Conservation (phyloP, 148 eudicot genomes). For the Rhododendron simsii region DNA sequence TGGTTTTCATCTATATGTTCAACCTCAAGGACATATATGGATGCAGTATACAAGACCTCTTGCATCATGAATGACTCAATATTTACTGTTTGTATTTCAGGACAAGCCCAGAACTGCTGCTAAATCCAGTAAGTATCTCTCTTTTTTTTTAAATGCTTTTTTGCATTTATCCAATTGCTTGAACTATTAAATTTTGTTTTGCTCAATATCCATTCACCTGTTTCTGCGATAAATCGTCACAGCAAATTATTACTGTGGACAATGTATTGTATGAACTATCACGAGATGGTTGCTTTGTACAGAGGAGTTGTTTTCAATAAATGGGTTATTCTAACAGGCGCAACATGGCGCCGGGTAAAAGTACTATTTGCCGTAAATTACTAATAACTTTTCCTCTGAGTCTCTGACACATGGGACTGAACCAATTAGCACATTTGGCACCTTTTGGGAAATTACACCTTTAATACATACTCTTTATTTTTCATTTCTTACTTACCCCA, state of each 20-base stretch:
- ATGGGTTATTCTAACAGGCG: background rate
- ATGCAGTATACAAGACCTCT: background rate
- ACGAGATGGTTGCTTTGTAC: background rate
- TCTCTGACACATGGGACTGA: no score
- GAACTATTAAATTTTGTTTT: background rate
- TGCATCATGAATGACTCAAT: slow-evolving; percentile 8
- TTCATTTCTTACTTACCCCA: no score
- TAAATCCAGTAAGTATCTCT: slow-evolving; percentile 75
- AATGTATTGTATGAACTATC: background rate
- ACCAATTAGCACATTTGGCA: no score
- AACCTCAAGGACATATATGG: background rate
- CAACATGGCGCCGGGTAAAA: no score
- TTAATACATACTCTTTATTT: no score
- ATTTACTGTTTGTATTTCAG: slow-evolving; percentile 45
- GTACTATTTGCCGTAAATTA: no score
- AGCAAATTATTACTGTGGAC: background rate
- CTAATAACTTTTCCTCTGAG: no score
- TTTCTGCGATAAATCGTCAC: background rate
- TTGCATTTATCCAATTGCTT: background rate
- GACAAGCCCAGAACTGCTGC: slow-evolving; percentile 94
- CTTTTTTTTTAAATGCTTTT: background rate
- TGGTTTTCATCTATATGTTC: background rate
- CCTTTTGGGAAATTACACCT: no score
- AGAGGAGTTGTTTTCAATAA: background rate
- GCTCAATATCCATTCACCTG: background rate